phyloP scores from a whole-genome alignment of 1,139 yeast species.

The Yamadazyma membranifaciens region DNA sequence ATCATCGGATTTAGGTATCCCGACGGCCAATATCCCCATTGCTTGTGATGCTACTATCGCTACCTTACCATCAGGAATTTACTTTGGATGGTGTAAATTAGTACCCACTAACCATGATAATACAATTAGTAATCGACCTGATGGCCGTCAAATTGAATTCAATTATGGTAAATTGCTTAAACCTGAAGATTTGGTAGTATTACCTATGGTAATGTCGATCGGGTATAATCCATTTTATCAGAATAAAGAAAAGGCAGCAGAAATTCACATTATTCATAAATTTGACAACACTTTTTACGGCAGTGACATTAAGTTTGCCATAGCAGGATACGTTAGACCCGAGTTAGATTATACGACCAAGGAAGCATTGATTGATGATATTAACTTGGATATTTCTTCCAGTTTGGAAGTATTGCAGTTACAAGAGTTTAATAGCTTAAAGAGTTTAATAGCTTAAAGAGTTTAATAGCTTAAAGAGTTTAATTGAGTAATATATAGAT shows the following conservation, averaged over 20 bases:
- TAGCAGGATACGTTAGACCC: conserved; percentile 89
- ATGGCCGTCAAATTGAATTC: conserved; percentile 47
- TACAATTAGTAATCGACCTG: conserved; percentile 29
- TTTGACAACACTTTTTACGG: conserved; percentile 78
- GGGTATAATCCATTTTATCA: conserved; percentile 96
- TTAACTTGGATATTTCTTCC: conserved; percentile 71
- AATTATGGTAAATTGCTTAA: conserved; percentile 59
- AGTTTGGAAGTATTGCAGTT: conserved; percentile 43
- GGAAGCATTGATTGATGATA: conserved; percentile 86
- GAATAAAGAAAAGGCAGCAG: conserved; percentile 77
- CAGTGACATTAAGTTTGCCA: conserved; percentile 62
- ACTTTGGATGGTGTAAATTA: conserved; percentile 77
- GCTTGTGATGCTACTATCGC: conserved; percentile 47
- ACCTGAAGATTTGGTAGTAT: conserved; percentile 39
- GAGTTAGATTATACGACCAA: conserved; percentile 83
- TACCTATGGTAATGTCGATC: conserved; percentile 92
- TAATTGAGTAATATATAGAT: too few relatives aligned
- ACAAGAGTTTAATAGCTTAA: background rate
- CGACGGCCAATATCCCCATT: conserved; percentile 89
- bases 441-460: background rate
- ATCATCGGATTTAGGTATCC: conserved; percentile 87
- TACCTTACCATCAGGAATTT: conserved; percentile 74
- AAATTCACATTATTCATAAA: conserved; percentile 79
- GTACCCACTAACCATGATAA: conserved; percentile 7
- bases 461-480: background rate